Evolutionary conservation across 306 rosid genomes (phyloP).

Genomic region (Fragaria nilgerrensis): DNA sequence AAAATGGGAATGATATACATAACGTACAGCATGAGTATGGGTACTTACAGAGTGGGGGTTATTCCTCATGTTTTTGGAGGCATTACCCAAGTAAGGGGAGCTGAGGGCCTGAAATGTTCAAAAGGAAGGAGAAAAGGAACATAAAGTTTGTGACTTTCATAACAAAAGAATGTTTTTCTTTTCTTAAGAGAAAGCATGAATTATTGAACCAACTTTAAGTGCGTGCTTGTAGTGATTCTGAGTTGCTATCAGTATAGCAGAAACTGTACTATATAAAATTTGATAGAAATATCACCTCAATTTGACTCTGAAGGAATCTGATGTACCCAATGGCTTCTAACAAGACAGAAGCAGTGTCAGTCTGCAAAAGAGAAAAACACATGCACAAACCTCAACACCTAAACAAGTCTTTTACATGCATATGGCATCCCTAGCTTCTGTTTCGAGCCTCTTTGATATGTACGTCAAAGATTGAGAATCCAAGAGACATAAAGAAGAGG

Average conservation of each 20-base stretch:
- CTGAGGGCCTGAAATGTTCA: slow-evolving; percentile 66
- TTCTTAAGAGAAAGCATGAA: slow-evolving; percentile 25
- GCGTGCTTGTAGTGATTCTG: slow-evolving; percentile 47
- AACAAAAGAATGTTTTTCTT: slow-evolving; percentile 34
- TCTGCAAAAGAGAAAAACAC: slow-evolving; percentile 74
- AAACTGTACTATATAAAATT: not conserved
- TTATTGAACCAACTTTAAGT: slow-evolving; percentile 39
- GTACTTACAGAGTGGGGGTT: slow-evolving; percentile 52
- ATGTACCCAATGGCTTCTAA: slow-evolving; percentile 81
- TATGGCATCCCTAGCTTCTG: slow-evolving; percentile 33
- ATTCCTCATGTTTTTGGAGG: slow-evolving; percentile 55
- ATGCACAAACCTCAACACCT: slow-evolving; percentile 24
- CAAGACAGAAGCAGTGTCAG: slow-evolving; percentile 96
- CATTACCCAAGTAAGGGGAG: slow-evolving; percentile 67
- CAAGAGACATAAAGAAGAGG: not conserved
- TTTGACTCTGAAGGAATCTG: slow-evolving; percentile 83
- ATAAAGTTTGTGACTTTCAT: slow-evolving; percentile 36
- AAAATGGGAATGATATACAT: slow-evolving; percentile 15
- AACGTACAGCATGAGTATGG: slow-evolving; percentile 3
- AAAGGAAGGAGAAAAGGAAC: slow-evolving; percentile 14
- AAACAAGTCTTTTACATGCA: not conserved
- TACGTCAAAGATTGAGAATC: slow-evolving; percentile 22
- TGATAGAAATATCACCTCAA: slow-evolving; percentile 65
- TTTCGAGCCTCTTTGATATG: slow-evolving; percentile 24
- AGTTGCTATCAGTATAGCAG: slow-evolving; percentile 20